Conservation (phyloP, 805 yeast species). For the Candida chilensis region DNA sequence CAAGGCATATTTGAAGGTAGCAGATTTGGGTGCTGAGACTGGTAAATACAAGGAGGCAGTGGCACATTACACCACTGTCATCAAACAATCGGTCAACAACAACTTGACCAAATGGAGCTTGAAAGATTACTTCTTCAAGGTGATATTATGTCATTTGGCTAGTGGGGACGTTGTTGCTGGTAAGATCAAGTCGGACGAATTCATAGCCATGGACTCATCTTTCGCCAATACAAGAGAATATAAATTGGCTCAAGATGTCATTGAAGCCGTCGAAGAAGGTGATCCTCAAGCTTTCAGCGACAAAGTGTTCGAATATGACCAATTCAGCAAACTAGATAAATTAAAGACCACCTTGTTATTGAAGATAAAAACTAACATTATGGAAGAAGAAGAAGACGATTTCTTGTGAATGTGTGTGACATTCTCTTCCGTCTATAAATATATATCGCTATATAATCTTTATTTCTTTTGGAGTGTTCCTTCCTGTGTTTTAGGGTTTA, state of each 20-base stretch:
- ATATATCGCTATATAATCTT: too few relatives aligned
- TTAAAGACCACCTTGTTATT: conserved; percentile 82
- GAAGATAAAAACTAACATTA: conserved; percentile 68
- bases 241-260: conserved; percentile 53
- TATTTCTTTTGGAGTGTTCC: too few relatives aligned
- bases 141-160: conserved; percentile 76
- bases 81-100: conserved; percentile 66
- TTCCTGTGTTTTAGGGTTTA: too few relatives aligned
- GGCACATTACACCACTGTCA: conserved; percentile 68
- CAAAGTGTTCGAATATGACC: conserved; percentile 76
- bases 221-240: conserved; percentile 74
- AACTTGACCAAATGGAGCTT: conserved; percentile 81
- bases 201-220: conserved; percentile 61
- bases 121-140: conserved; percentile 85
- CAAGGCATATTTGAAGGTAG: conserved; percentile 82
- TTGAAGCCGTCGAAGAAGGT: conserved; percentile 70
- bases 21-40: conserved; percentile 67
- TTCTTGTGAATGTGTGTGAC: too few relatives aligned
- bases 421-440: too few relatives aligned
- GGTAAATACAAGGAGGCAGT: conserved; percentile 75
- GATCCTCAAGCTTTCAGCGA: conserved; percentile 71
- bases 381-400: conserved; percentile 73
- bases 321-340: conserved; percentile 79
- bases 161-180: conserved; percentile 85
- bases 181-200: conserved; percentile 55